Evolutionary conservation across 2,329 filamentous ascomycete species (phyloP), one percentile per base, ranked within the genome.

Genomic region (Laburnicola sp.): DNA sequence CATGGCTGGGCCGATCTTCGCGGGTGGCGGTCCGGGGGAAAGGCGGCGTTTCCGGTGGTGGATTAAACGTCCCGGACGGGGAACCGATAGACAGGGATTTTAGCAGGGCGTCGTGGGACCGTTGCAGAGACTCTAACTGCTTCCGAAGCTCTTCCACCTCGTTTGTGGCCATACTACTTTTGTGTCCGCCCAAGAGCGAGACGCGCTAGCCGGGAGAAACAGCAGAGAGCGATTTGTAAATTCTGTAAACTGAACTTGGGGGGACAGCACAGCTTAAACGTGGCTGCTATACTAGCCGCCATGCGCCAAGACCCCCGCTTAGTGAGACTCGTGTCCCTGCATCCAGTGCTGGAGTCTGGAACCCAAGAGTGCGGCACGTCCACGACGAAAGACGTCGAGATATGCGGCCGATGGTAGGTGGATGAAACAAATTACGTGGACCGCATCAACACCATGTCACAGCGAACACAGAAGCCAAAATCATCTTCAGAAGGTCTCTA

Each of bases 111-210:
- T 71, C 66, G 49, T 71, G 63, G 11, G 68, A 70, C 39, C 54
- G 62, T 45, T 69, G 66, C 11, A 71, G 65, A 37, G 65, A 55
- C 47, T 70, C 65, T 37, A 70, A 48, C 45, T 69, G 66, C 60
- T 65, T 64, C 47, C 60, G 59, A 41, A 71, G 66, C 54, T 60
- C 63, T 40, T 70, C 68, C 46, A 70, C 54, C 53, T 68, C 64
- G 28, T 44, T 57, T 30, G 62, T 51, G 36, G 64, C 61, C 64
- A 68, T 68, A 37, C 48, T 23, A 25, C 7, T n/a, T 28, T 10
- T 2, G 23, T 16, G 23, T 32, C n/a, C 9, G 6, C 5, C 31
- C 23, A 21, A 26, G 4, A 16, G 22, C 6, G 21, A 27, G n/a
- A 11, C 32, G 37, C 28, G 10, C 34, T 2, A 11, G 28, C 27